These are phyloP conservation scores for Acanthochlamys bracteata DNA, from an alignment of 106 monocot species.

Conservation along the genomic window DNA sequence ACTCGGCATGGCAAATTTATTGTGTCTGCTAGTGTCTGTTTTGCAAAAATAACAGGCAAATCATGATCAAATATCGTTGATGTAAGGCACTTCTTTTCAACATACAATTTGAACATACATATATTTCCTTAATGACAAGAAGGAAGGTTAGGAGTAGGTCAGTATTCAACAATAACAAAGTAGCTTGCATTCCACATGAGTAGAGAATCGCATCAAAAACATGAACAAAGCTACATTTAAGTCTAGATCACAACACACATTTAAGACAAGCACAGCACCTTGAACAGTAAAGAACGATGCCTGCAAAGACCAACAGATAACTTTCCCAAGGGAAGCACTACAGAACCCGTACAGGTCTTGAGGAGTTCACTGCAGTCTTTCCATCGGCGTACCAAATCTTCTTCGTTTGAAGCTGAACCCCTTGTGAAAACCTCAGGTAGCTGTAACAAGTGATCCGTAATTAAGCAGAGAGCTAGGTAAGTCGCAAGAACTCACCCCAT, in stretches of 20 bases:
- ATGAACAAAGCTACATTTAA: neutral
- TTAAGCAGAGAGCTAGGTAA: neutral
- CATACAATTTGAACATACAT: no score
- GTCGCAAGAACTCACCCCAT: slow-evolving; percentile 57
- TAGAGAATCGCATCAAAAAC: no score
- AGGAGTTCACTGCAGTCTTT: slow-evolving; percentile 40
- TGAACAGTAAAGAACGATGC: slow-evolving; percentile 83
- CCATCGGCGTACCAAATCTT: slow-evolving; percentile 47
- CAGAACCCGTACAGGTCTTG: slow-evolving; percentile 43
- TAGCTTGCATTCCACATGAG: no score
- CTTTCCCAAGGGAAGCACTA: slow-evolving; percentile 70
- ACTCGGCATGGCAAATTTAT: slow-evolving; percentile 88
- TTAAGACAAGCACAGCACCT: slow-evolving; percentile 28
- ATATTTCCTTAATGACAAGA: no score
- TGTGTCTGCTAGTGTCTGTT: slow-evolving; percentile 74
- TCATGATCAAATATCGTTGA: neutral
- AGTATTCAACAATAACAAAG: no score
- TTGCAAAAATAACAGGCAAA: neutral
- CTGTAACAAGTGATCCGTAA: neutral
- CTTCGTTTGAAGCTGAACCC: slow-evolving; percentile 61
- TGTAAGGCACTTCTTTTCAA: neutral
- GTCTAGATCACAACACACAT: neutral
- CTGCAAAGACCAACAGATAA: slow-evolving; percentile 77
- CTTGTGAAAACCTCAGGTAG: slow-evolving; percentile 28
- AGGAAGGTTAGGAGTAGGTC: no score